Evolutionary conservation across 1,284 basidiomycete genomes (phyloP).

Genomic region (Ganoderma sinense): DNA sequence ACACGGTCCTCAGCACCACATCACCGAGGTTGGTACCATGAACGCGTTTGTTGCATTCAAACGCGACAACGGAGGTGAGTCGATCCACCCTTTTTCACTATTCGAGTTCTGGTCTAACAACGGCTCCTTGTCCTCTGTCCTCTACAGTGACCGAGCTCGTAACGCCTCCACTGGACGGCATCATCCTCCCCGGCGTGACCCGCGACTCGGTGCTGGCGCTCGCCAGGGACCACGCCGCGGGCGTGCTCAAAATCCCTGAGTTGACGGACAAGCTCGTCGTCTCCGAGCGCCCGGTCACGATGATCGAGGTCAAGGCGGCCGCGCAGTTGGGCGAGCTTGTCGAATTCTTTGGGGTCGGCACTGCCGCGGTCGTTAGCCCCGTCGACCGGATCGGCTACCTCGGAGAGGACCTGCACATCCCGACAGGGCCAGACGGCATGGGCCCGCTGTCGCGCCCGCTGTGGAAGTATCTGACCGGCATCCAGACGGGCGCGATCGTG

Average conservation of each 20-base stretch:
- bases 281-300: conserved; percentile 87
- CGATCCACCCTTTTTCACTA: conserved; percentile 16
- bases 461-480: conserved; percentile 86
- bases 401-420: conserved; percentile 85
- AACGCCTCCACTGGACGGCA: conserved; percentile 92
- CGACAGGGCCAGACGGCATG: conserved; percentile 88
- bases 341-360: conserved; percentile 94
- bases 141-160: conserved; percentile 76
- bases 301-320: conserved; percentile 87
- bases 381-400: conserved; percentile 90
- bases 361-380: conserved; percentile 87
- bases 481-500: conserved; percentile 87
- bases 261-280: conserved; percentile 78
- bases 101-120: background rate
- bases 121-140: background rate
- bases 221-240: conserved; percentile 78
- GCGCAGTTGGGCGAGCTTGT: conserved; percentile 75
- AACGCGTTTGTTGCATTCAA: conserved; percentile 93
- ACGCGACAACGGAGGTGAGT: conserved; percentile 74
- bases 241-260: conserved; percentile 61
- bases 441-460: conserved; percentile 86
- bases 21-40: conserved; percentile 97
- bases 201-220: conserved; percentile 91
- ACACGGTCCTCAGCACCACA: conserved; percentile 84
- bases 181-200: conserved; percentile 97